Conservation (phyloP, 2,329 filamentous ascomycete species). For the Lachnellula occidentalis region DNA sequence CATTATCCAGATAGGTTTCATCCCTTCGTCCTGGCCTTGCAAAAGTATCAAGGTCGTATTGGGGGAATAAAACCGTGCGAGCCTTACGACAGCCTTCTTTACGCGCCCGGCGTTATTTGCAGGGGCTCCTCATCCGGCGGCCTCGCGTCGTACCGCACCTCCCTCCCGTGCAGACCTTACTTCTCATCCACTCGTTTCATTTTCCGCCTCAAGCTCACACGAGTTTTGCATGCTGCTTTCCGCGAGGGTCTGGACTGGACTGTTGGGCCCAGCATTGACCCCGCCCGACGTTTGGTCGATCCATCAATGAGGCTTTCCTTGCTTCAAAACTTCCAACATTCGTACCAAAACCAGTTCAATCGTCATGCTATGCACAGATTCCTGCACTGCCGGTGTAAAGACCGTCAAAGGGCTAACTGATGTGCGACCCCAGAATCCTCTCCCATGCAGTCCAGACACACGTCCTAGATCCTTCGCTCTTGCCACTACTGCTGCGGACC, state of each 20-base stretch:
- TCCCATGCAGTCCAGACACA: constrained; percentile 51
- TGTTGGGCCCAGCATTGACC: not conserved
- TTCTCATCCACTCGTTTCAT: constrained; percentile 22
- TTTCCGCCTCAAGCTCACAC: constrained; percentile 16
- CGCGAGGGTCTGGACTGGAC: constrained; percentile 1
- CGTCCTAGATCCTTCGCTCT: constrained; percentile 56
- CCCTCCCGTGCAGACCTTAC: constrained; percentile 19
- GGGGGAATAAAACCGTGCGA: constrained; percentile 13
- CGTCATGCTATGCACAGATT: not conserved
- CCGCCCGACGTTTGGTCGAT: not conserved
- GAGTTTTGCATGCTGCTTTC: constrained; percentile 11
- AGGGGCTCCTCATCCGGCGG: constrained; percentile 20
- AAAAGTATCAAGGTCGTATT: constrained; percentile 17
- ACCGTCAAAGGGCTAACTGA: constrained; percentile 13
- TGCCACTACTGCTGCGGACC: constrained; percentile 63
- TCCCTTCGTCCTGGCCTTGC: constrained; percentile 16
- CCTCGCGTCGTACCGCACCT: constrained; percentile 29
- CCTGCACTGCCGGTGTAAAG: not conserved
- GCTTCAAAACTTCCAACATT: not conserved
- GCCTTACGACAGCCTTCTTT: constrained; percentile 31
- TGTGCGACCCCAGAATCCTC: constrained; percentile 34
- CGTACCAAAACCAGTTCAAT: not conserved
- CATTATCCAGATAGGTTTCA: constrained; percentile 22
- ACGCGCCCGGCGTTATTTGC: constrained; percentile 31
- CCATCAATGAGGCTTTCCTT: not conserved